Conservation (phyloP, 78 protist genomes). For the Trichosphaerium sp. region DNA sequence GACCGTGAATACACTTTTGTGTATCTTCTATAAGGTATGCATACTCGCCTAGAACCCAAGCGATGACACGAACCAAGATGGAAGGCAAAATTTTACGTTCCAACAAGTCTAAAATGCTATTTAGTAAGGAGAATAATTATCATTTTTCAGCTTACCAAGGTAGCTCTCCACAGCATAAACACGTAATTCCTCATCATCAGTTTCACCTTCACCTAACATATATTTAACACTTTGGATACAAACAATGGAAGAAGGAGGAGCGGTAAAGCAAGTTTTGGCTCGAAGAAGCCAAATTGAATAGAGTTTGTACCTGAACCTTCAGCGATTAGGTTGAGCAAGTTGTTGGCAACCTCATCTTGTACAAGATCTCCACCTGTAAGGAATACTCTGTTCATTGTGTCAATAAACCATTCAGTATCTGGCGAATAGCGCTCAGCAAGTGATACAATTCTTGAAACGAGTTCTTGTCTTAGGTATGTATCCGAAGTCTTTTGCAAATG, state of each 20-base stretch:
- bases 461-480: conserved; percentile 11
- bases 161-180: conserved; percentile 15
- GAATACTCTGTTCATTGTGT: conserved; percentile 55
- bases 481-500: conserved; percentile 38
- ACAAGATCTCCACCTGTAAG: conserved; percentile 57
- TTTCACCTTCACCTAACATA: conserved; percentile 47
- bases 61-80: neutral
- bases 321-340: conserved; percentile 56
- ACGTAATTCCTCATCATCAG: conserved; percentile 27
- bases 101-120: neutral
- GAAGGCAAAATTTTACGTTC: neutral
- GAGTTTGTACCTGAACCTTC: conserved; percentile 47
- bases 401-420: neutral
- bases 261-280: neutral
- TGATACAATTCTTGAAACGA: conserved; percentile 18
- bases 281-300: neutral
- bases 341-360: conserved; percentile 14
- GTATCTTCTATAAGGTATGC: conserved; percentile 12
- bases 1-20: neutral
- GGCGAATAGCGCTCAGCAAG: conserved; percentile 44
- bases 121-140: neutral
- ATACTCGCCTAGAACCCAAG: conserved; percentile 73
- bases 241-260: neutral
- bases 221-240: neutral
- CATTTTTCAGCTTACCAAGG: neutral